A percentile compares a stretch with the other conserved stretches of the same genome.
Conservation (phyloP, 2,329 filamentous ascomycete species). For the Aspergillus spinulosporus region DNA sequence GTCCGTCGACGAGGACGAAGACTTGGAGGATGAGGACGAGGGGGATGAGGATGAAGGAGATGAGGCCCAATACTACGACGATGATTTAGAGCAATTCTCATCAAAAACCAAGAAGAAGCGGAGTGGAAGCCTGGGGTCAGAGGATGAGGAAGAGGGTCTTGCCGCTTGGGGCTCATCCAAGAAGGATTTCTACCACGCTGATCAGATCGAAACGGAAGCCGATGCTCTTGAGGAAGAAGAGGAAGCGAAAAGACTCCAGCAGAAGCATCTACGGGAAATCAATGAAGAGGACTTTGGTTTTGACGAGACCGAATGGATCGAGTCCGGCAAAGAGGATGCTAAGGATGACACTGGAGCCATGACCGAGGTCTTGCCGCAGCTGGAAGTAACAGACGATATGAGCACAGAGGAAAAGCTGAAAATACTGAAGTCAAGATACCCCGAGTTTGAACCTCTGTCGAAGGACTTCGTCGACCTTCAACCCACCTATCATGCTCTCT, state of each 20-base stretch:
- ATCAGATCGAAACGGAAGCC: constrained; percentile 68
- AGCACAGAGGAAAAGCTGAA: constrained; percentile 69
- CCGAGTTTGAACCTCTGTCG: constrained; percentile 84
- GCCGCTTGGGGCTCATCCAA: constrained; percentile 85
- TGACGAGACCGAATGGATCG: constrained; percentile 83
- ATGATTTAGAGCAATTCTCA: constrained; percentile 27
- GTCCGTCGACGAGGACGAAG: constrained; percentile 42
- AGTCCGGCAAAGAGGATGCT: constrained; percentile 52
- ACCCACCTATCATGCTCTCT: constrained; percentile 59
- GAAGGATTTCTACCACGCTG: constrained; percentile 90
- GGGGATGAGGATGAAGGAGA: constrained; percentile 42
- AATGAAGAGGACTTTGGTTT: constrained; percentile 90
- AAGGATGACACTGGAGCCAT: constrained; percentile 60
- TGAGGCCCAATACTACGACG: constrained; percentile 22
- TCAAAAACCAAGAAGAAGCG: constrained; percentile 26
- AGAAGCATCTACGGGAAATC: constrained; percentile 88
- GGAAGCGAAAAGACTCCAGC: constrained; percentile 83
- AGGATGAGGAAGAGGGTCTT: constrained; percentile 48
- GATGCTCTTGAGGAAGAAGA: constrained; percentile 87
- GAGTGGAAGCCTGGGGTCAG: constrained; percentile 25
- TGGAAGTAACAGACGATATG: constrained; percentile 81
- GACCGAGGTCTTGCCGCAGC: constrained; percentile 78
- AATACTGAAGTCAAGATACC: constrained; percentile 78
- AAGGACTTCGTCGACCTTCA: constrained; percentile 77
- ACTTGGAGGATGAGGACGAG: constrained; percentile 49